A percentile compares a stretch with the other conserved stretches of the same genome.
phyloP scores from a whole-genome alignment of 164 flowering plant genomes.

The Annona cherimola region DNA sequence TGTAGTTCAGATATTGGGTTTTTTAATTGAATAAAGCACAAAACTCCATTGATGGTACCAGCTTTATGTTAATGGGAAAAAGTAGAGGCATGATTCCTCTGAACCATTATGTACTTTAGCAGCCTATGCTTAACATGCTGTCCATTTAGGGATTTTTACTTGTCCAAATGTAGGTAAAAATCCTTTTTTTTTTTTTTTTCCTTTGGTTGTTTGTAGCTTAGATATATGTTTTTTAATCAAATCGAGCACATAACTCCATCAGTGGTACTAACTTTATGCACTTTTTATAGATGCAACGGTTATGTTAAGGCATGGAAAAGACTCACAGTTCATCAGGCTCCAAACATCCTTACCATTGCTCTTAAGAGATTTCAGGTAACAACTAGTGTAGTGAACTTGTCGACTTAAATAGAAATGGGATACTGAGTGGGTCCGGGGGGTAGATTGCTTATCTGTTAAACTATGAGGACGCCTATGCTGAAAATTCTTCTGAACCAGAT shows the following conservation, averaged over 20 bases:
- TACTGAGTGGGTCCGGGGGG: background rate
- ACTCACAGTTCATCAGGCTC: slow-evolving; percentile 60
- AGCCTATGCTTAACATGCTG: background rate
- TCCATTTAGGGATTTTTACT: background rate
- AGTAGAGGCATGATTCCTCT: background rate
- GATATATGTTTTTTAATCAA: background rate
- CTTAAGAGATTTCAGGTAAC: slow-evolving; percentile 92
- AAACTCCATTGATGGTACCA: too few species aligned
- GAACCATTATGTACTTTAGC: background rate
- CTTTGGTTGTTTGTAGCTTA: background rate
- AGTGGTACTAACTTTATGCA: background rate
- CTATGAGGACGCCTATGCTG: background rate
- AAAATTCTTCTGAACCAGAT: background rate
- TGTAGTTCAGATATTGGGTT: too few species aligned
- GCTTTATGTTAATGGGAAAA: too few species aligned
- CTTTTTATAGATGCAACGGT: slow-evolving; percentile 67
- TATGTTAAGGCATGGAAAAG: slow-evolving; percentile 95
- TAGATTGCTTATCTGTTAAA: background rate
- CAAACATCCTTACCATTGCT: slow-evolving; percentile 91
- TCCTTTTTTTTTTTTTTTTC: background rate
- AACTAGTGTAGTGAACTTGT: background rate
- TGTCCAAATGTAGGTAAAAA: background rate
- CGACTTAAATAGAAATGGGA: background rate
- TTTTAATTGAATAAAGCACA: too few species aligned
- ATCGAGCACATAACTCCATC: background rate